Evolutionary conservation across 129 eudicot genomes (phyloP), one percentile per base, ranked within the genome.

Genomic region (Dittrichia graveolens): DNA sequence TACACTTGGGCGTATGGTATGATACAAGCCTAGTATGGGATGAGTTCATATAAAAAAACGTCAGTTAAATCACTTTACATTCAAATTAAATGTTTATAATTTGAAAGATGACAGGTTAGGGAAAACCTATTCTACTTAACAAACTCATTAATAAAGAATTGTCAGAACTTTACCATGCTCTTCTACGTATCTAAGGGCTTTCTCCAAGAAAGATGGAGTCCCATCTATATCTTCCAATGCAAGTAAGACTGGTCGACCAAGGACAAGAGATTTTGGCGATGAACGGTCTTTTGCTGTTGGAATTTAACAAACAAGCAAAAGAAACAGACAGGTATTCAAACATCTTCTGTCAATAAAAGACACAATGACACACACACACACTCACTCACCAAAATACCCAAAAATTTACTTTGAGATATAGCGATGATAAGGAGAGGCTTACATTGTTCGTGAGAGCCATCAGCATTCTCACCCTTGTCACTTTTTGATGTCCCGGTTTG

Each of bases 211-310:
- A 65, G 98, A 87, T 61, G 98, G 97, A 78, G 95, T 84, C 73
- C 98, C 98, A 61, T 94, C 97, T 61, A 84, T 79, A 81, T 94
- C 98, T 86, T 94, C 98, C 83, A 94, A 78, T 68, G 98, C 98
- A 82, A 90, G 95, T 74, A 94, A 84, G 68, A 94, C 79, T 15
- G 98, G 98, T 44, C 97, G 83, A 40, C 98, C 98, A 84, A 90
- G 80, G 43, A 94, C 98, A 74, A 75, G 41, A 16, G 95, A 86
- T 73, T 90, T 94, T 41, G 69, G 83, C 49, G 89, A 77, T 39
- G 82, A 80, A 39, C 65, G 80, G 42, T 90, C 95, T 71, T 86
- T 90, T 68, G 78, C 91, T 90, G 80, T 84, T 85, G 71, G 61
- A 78, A 50, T 11, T 59, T 49, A 52, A 15, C 40, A 79, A 81